Conservation (phyloP, 2,329 filamentous ascomycete genomes). For the Fusarium sp. region DNA sequence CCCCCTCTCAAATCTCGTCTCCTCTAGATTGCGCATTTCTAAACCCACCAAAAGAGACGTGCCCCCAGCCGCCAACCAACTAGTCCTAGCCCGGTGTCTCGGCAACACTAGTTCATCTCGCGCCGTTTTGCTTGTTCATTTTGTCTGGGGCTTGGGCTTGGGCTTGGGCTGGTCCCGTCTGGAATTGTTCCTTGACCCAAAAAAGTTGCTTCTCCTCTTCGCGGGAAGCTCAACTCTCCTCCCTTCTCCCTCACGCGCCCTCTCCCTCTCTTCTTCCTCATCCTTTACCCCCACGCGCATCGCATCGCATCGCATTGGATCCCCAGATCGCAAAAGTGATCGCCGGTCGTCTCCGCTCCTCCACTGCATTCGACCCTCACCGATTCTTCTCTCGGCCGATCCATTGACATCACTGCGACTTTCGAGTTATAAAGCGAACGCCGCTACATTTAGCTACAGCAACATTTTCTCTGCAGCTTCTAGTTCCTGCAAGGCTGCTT, state of each 20-base stretch:
- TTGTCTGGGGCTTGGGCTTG: constrained; percentile 26
- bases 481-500: not conserved
- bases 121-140: constrained; percentile 30
- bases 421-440: constrained; percentile 22
- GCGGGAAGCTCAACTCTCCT: constrained; percentile 5
- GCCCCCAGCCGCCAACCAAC: constrained; percentile 15
- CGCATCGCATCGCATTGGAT: constrained; percentile 16
- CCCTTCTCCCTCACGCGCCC: constrained; percentile 7
- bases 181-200: constrained; percentile 26
- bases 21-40: constrained; percentile 9
- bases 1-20: constrained; percentile 8
- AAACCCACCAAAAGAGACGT: not conserved
- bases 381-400: constrained; percentile 35
- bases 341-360: constrained; percentile 31
- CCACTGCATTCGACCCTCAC: constrained; percentile 29
- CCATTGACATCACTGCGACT: constrained; percentile 35
- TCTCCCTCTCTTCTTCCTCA: not conserved
- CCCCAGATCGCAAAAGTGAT: constrained; percentile 21
- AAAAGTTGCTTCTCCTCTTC: constrained; percentile 25
- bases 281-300: not conserved
- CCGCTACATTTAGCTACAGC: constrained; percentile 27
- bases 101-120: constrained; percentile 38
- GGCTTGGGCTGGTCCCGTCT: constrained; percentile 8
- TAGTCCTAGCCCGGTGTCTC: constrained; percentile 35
- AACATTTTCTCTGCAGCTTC: not conserved